Base-by-base conservation (phyloP, 371 early-diverging fungal species). In the Basidiobolus meristosporus region DNA sequence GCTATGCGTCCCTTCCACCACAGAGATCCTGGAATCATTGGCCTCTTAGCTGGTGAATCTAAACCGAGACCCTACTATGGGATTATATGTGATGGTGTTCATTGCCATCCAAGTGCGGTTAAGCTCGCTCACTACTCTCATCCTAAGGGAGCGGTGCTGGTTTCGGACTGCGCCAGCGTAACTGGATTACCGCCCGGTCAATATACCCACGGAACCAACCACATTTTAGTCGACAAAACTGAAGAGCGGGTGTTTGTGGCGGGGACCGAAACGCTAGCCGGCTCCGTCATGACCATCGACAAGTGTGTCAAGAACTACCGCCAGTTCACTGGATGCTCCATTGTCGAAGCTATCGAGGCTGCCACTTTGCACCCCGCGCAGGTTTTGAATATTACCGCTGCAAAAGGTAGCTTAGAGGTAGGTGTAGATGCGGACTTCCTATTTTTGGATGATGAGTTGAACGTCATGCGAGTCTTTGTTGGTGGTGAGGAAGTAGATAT, bases 1-100 rank as follows among this genome's bases (percentile, higher is more conserved):
- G 81, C 83, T 30, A 82, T 82, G 84, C 77, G 69, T 46, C 67
- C 67, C 50, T 82, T 82, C 52, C 80, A 81, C 54, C 82, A 82
- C 56, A 73, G 82, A 40, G 80, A 82, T 47, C 81, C 82, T 7
- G 80, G 77, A 41, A 60, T 81, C 43, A 69, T 81, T 39, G 82
- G 82, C 20, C 51, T 81, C 10, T 53, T 82, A 21, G 81, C 80
- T 15, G 62, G 74, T 1, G 62, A 67, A n/a, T n/a, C n/a, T 12
- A 70, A 77, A 23, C 9, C 3, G 5, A 26, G 9, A 5, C 77
- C 79, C 5, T 78, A 68, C 59, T 82, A 77, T 49, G 82, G 82
- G 15, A 53, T 80, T 41, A 82, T 82, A 47, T 77, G 78, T 43
- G 80, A 80, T 46, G 79, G 82, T 35, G 63, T 77, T 38, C 81